Evolutionary conservation across 208 protist species (phyloP).

Genomic region (Entamoeba nuttalli): DNA sequence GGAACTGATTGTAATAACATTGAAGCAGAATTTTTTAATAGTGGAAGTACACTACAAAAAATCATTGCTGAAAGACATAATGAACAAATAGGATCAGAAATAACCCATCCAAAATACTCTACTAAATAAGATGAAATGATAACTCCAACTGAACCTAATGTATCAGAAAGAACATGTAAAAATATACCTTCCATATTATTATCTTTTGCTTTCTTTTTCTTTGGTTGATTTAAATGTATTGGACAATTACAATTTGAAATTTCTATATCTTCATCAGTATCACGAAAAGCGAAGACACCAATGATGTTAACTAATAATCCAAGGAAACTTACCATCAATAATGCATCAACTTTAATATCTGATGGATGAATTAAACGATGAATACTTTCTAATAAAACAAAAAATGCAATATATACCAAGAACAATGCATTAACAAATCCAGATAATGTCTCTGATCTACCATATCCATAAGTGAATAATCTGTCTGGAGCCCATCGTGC

Average conservation of each 20-base stretch:
- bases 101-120: neutral
- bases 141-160: conserved; percentile 21
- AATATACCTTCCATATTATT: conserved; percentile 18
- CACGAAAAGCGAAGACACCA: conserved; percentile 6
- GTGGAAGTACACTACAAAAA: neutral
- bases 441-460: conserved; percentile 1
- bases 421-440: conserved; percentile 9
- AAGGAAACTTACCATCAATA: conserved; percentile 1
- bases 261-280: neutral
- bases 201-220: neutral
- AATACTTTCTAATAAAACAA: conserved; percentile 11
- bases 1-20: neutral
- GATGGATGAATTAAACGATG: conserved; percentile 2
- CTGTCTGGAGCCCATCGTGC: neutral
- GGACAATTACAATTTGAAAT: neutral
- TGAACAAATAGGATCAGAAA: neutral
- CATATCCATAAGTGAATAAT: conserved; percentile 12
- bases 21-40: neutral
- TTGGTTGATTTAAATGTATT: neutral
- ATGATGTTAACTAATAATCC: conserved; percentile 18
- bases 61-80: neutral
- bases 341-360: neutral
- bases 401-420: neutral
- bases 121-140: conserved; percentile 1
- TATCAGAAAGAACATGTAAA: conserved; percentile 17